phyloP scores from a whole-genome alignment of 2,329 filamentous ascomycete genomes.

The Aspergillus caelatus region DNA sequence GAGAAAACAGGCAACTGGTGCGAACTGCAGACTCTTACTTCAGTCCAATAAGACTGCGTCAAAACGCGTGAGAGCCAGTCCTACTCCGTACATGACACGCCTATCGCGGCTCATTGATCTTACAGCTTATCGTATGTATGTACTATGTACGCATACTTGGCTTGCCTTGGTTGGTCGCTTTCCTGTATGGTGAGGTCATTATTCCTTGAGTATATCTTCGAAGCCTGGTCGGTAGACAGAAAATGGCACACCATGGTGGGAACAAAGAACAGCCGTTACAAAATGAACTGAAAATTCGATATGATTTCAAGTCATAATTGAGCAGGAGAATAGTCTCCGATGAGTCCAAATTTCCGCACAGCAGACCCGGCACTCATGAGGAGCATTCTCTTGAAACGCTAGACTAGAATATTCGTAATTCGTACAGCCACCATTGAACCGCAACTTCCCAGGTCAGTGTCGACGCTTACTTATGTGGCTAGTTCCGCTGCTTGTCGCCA shows the following conservation, averaged over 20 bases:
- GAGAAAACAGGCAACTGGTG: neutral
- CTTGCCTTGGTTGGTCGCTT: neutral
- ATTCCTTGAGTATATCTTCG: neutral
- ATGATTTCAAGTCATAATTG: slow-evolving; percentile 1
- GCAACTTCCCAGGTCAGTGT: neutral
- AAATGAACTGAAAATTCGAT: neutral
- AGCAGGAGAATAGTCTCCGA: neutral
- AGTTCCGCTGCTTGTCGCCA: neutral
- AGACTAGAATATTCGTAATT: slow-evolving; percentile 20
- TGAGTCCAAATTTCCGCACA: slow-evolving; percentile 3
- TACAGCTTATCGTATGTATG: neutral
- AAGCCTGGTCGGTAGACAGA: neutral
- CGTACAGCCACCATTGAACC: slow-evolving; percentile 17
- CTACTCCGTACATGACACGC: neutral
- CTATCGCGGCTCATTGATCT: slow-evolving; percentile 6
- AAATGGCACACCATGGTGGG: neutral
- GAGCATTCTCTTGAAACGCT: slow-evolving; percentile 7
- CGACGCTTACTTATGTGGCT: neutral
- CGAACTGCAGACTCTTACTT: neutral
- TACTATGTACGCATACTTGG: neutral
- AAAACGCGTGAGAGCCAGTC: neutral
- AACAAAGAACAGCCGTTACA: neutral
- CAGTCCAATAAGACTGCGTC: neutral
- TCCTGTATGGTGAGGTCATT: neutral
- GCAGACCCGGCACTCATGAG: slow-evolving; percentile 6